A percentile compares a stretch with the other conserved stretches of the same genome.
phyloP scores from a whole-genome alignment of 2,329 filamentous ascomycete species.

The Penicillium sp. region DNA sequence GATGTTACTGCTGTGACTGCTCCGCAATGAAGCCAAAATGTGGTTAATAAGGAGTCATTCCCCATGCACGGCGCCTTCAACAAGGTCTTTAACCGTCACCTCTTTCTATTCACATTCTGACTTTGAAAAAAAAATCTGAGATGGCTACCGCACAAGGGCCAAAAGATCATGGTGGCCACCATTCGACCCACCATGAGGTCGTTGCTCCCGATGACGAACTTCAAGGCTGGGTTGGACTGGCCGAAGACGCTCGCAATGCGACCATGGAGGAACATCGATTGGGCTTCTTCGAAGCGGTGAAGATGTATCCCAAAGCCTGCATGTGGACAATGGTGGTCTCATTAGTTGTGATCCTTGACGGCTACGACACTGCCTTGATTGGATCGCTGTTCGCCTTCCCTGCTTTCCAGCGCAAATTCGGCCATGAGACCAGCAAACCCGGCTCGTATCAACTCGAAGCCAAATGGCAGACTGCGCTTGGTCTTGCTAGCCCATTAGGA shows the following conservation, averaged over 20 bases:
- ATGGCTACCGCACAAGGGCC: neutral
- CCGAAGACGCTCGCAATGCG: constrained; percentile 17
- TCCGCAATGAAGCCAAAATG: neutral
- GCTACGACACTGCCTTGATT: constrained; percentile 18
- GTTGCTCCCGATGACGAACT: neutral
- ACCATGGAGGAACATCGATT: constrained; percentile 17
- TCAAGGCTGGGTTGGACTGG: constrained; percentile 12
- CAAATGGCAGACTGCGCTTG: constrained; percentile 19
- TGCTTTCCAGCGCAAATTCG: constrained; percentile 15
- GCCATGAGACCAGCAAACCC: constrained; percentile 3
- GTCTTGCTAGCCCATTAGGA: constrained; percentile 13
- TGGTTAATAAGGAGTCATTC: neutral
- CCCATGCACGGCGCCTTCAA: neutral
- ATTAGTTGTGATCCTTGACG: constrained; percentile 18
- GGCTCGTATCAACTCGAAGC: constrained; percentile 14
- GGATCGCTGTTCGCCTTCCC: constrained; percentile 9
- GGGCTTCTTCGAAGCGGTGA: constrained; percentile 10
- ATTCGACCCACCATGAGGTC: neutral
- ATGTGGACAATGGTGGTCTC: constrained; percentile 18
- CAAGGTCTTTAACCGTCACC: neutral
- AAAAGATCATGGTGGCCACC: neutral
- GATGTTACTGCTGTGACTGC: neutral
- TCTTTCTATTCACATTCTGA: neutral
- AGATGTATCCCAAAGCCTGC: constrained; percentile 18
- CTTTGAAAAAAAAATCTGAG: neutral